Base-by-base conservation (phyloP, 1,284 basidiomycete species). In the Papiliotrema terrestris region DNA sequence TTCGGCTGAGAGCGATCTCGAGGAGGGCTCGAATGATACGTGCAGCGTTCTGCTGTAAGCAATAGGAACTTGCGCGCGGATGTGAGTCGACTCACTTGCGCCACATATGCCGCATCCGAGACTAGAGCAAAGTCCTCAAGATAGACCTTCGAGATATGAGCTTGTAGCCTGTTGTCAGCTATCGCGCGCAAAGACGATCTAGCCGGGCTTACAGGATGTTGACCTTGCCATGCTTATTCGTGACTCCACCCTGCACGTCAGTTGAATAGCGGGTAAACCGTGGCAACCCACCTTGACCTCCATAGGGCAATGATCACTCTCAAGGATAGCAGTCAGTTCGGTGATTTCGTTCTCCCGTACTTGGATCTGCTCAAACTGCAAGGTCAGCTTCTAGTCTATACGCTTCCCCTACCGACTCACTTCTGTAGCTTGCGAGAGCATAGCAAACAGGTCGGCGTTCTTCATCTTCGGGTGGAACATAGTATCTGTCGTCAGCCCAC, bases 111-210 rank as follows among this genome's bases (percentile, higher is more conserved):
- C 65, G 86, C 88, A 72, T 99, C 96, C 0, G 95, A 98, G 2
- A 98, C 88, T 50, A 99, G 80, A 9, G 96, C 96, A 73, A 98
- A 99, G 77, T 99, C 96, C 58, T 97, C 89, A 23, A 98, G 80
- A 44, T 80, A 81, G 22, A 84, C 82, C 51, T 83, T 80, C 23
- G 92, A 97, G 59, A 99, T 91, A 74, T 86, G 89, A 3, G 86
- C 88, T 77, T 99, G 96, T 25, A 99, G 80, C 15, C 70, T 72
- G 57, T 20, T 19, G 20, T 43, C 20, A 49, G 20, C 37, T 9
- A 35, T 14, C 20, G 25, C n/a, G 1, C 20, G 25, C 45, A 25
- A 26, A 17, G 35, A 20, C 3, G 45, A 13, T 13, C 13, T 17
- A 5, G 23, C 2, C 6, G 2, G 19, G 57, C 70, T 61, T 22